phyloP scores from a whole-genome alignment of 108 stramenopile species.

The Asterionellopsis glacialis region DNA sequence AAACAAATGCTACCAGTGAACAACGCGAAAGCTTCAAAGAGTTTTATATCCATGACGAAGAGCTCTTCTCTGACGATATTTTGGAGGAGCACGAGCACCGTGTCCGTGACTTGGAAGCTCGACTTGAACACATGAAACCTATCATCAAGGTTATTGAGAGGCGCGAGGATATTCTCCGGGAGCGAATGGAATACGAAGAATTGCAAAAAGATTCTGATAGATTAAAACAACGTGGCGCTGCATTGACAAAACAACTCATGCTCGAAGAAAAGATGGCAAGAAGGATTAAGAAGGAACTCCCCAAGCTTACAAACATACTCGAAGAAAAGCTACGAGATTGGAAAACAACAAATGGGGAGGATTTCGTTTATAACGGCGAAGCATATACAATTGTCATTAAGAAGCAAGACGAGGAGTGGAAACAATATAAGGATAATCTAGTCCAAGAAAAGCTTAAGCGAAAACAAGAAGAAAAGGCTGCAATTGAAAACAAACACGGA shows the following conservation, averaged over 20 bases:
- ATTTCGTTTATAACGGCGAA: conserved; percentile 67
- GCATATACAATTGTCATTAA: conserved; percentile 63
- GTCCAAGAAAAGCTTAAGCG: conserved; percentile 65
- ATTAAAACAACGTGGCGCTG: conserved; percentile 80
- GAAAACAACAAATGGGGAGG: conserved; percentile 48
- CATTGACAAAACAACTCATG: conserved; percentile 83
- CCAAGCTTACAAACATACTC: conserved; percentile 58
- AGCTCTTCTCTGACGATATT: conserved; percentile 69
- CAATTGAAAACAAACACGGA: conserved; percentile 2
- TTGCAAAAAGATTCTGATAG: conserved; percentile 86
- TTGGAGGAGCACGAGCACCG: conserved; percentile 82
- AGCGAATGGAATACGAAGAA: conserved; percentile 74
- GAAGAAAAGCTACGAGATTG: conserved; percentile 64
- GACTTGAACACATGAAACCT: conserved; percentile 80
- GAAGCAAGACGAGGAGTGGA: conserved; percentile 79
- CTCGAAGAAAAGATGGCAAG: conserved; percentile 91
- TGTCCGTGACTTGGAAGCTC: conserved; percentile 40
- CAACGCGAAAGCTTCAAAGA: conserved; percentile 59
- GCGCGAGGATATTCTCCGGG: conserved; percentile 74
- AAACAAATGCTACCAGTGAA: conserved; percentile 61
- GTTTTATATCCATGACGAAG: conserved; percentile 59
- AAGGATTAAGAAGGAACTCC: conserved; percentile 80
- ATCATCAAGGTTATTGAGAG: conserved; percentile 82
- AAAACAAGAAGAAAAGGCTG: conserved; percentile 56
- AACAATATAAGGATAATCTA: conserved; percentile 62